Conservation (phyloP, 495 filamentous ascomycete species). For the Penicillium waksmanii region DNA sequence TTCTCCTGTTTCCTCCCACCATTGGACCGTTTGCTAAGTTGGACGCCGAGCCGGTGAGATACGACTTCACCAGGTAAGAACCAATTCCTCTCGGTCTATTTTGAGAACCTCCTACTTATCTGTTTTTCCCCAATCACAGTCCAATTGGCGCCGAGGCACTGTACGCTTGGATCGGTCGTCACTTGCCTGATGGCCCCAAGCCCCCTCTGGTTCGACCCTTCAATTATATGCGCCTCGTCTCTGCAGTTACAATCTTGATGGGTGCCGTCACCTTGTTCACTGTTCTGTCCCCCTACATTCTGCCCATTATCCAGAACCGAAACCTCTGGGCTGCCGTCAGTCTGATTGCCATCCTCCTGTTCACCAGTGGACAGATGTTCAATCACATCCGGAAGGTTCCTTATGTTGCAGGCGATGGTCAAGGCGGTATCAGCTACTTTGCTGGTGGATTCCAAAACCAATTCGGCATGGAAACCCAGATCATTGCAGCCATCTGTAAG, state of each 20-base stretch:
- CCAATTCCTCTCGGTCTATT: neutral
- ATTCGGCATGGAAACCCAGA: conserved; percentile 94
- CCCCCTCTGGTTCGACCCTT: conserved; percentile 79
- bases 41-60: conserved; percentile 71
- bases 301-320: conserved; percentile 87
- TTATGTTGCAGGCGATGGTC: conserved; percentile 87
- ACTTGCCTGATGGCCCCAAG: conserved; percentile 75
- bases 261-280: conserved; percentile 68
- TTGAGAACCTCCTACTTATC: neutral
- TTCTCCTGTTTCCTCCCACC: conserved; percentile 88
- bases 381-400: conserved; percentile 97
- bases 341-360: conserved; percentile 87
- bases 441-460: conserved; percentile 94
- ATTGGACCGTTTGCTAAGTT: conserved; percentile 77
- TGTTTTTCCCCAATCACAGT: conserved; percentile 42
- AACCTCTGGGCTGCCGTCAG: conserved; percentile 93
- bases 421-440: conserved; percentile 88
- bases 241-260: conserved; percentile 65
- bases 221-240: conserved; percentile 79
- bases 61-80: conserved; percentile 84
- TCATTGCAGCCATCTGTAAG: conserved; percentile 95
- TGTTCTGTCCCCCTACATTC: conserved; percentile 77
- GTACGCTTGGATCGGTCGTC: conserved; percentile 75
- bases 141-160: conserved; percentile 75
- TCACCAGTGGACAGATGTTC: conserved; percentile 98